These are phyloP conservation scores for Bryoglossum gracile DNA, from an alignment of 495 filamentous ascomycete species.

Conservation along the genomic window DNA sequence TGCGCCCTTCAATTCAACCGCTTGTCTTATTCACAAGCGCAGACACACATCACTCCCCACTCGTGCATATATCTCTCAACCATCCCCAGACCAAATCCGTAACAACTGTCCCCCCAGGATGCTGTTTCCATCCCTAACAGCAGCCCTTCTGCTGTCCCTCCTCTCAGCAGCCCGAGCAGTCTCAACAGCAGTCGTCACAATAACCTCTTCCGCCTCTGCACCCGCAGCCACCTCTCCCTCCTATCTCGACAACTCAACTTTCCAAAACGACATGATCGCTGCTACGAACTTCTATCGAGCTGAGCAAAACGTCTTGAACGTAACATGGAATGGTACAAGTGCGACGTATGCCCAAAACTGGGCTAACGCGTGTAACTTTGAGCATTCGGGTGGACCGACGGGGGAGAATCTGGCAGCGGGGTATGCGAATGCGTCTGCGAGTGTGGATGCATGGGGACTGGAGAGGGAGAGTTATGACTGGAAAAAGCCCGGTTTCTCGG, in stretches of 20 bases:
- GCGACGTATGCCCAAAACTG: conserved; percentile 47
- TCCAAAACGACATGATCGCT: conserved; percentile 54
- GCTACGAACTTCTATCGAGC: conserved; percentile 61
- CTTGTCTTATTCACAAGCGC: background rate
- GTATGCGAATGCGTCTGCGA: conserved; percentile 49
- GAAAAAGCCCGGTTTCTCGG: conserved; percentile 43
- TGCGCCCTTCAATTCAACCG: no score
- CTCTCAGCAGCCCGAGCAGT: conserved; percentile 8
- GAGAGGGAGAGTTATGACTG: conserved; percentile 58
- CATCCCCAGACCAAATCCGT: no score
- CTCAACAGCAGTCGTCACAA: conserved; percentile 15
- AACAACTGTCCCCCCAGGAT: background rate
- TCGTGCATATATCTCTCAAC: background rate
- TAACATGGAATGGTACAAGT: conserved; percentile 62
- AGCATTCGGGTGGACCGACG: conserved; percentile 58
- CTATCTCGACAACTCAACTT: conserved; percentile 42
- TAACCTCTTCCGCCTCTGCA: conserved; percentile 7
- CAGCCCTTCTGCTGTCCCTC: conserved; percentile 11
- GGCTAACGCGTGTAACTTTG: conserved; percentile 48
- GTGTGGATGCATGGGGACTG: conserved; percentile 61
- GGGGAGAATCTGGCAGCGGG: conserved; percentile 76
- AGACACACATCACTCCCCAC: background rate
- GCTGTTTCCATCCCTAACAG: background rate
- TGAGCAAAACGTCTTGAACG: conserved; percentile 51
- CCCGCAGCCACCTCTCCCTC: conserved; percentile 9